Evolutionary conservation across 2,329 filamentous ascomycete genomes (phyloP).

Genomic region (Trichophyton verrucosum): DNA sequence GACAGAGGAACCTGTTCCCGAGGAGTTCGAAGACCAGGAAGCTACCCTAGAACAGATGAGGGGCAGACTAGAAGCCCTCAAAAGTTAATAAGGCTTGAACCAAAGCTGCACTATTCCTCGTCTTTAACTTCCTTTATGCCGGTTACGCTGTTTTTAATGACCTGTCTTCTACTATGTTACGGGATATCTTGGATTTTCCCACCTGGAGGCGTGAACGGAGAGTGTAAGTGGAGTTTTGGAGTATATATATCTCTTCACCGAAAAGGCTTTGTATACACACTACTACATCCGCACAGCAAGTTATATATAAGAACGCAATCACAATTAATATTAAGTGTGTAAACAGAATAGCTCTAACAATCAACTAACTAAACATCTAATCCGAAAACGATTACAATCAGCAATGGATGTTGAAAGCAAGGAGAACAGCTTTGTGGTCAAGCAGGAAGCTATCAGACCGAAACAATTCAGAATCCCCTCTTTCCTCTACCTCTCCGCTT

Average conservation of each 20-base stretch:
- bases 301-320: too few species aligned
- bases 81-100: constrained; percentile 49
- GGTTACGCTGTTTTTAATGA: not conserved
- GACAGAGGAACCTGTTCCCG: constrained; percentile 43
- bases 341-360: not conserved
- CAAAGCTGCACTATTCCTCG: not conserved
- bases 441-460: constrained; percentile 8
- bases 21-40: constrained; percentile 76
- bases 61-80: constrained; percentile 75
- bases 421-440: not conserved
- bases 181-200: not conserved
- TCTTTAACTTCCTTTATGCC: not conserved
- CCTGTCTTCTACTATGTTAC: not conserved
- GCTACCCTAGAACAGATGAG: constrained; percentile 91
- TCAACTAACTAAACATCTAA: not conserved
- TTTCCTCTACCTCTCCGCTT: constrained; percentile 3
- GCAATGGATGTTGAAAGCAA: not conserved
- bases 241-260: not conserved
- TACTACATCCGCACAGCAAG: too few species aligned
- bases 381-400: not conserved
- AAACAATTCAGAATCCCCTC: not conserved
- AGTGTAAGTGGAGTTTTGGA: not conserved
- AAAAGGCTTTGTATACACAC: too few species aligned
- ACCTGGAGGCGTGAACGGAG: not conserved
- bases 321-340: too few species aligned